Evolutionary conservation across 352 stramenopile genomes (phyloP), one percentile per base, ranked within the genome.

Genomic region (Phytophthora multivora): DNA sequence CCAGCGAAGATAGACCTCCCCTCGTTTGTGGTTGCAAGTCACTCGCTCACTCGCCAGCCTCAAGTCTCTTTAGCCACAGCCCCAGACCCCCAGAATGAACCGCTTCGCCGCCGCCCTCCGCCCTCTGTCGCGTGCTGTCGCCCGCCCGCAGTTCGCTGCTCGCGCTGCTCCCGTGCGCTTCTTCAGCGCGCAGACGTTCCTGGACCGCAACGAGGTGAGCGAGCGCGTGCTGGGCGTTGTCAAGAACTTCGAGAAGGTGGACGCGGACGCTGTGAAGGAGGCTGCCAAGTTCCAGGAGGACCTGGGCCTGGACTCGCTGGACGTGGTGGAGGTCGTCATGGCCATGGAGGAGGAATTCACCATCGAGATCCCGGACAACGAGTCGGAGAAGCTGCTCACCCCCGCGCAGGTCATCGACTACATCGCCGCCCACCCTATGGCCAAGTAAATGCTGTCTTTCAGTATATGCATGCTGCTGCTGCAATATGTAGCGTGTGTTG

Each of bases 281-380:
- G 81, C 59, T 38, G 94, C 97, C 69, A 96, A 95, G 72, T 99
- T 99, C 83, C 96, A 98, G 51, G 97, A 98, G 51, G 96, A 99
- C 83, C 88, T 99, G 45, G 97, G 97, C 45, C 88, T 99, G 47
- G 98, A 99, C 83, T 99, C 97, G 58, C 90, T 99, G 52, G 98
- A 99, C 83, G 86, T 93, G 42, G 88, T 96, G 15, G 87, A 96
- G 73, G 86, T 98, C 60, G 96, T 99, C 49, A 99, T 99, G 98
- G 97, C 97, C 40, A 98, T 99, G 78, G 98, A 99, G 81, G 98
- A 99, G 76, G 98, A 99, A 83, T 99, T 99, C 85, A 97, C 94
- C 53, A 99, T 99, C 77, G 97, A 99, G 81, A 99, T 99, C 83
- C 97, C 98, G 46, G 98, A 99, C 90, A 97, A 97, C 60, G 97